Percentiles rank a stretch among this genome's conserved stretches.
Evolutionary conservation across 495 filamentous ascomycete species (phyloP).

Genomic region (Penicillium flavigenum): DNA sequence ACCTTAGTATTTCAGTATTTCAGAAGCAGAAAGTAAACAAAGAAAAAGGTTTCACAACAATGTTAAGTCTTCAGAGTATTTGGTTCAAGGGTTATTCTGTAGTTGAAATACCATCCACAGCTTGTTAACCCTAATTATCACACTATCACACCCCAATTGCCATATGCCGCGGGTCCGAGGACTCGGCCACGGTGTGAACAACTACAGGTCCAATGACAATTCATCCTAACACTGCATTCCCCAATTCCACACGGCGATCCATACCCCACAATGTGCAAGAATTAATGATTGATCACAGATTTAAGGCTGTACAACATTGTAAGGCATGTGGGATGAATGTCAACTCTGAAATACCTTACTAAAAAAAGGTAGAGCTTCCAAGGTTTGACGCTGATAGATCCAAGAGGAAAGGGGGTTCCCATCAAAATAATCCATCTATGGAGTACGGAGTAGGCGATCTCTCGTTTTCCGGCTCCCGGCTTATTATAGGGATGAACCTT

Average conservation of each 20-base stretch:
- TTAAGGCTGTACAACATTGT: background rate
- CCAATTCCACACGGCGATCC: conserved; percentile 26
- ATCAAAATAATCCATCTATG: conserved; percentile 14
- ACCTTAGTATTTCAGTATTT: background rate
- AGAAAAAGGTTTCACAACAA: background rate
- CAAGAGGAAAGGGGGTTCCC: conserved; percentile 8
- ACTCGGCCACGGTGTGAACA: conserved; percentile 10
- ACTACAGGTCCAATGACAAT: conserved; percentile 21
- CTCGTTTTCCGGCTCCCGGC: conserved; percentile 10
- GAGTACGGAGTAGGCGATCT: conserved; percentile 7
- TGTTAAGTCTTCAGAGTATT: background rate
- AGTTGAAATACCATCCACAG: background rate
- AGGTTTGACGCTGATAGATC: background rate
- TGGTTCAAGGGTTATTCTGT: background rate
- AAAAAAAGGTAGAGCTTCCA: background rate
- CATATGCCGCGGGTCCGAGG: conserved; percentile 16
- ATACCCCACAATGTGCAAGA: conserved; percentile 32
- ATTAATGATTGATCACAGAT: background rate
- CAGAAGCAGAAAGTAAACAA: background rate
- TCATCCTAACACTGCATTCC: conserved; percentile 14
- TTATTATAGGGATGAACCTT: conserved; percentile 5
- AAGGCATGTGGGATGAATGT: background rate
- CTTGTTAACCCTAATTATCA: conserved; percentile 3
- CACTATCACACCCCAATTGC: conserved; percentile 6
- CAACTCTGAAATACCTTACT: background rate